phyloP scores from a whole-genome alignment of 192 early-diverging fungal species.

The Spinellus fusiger region DNA sequence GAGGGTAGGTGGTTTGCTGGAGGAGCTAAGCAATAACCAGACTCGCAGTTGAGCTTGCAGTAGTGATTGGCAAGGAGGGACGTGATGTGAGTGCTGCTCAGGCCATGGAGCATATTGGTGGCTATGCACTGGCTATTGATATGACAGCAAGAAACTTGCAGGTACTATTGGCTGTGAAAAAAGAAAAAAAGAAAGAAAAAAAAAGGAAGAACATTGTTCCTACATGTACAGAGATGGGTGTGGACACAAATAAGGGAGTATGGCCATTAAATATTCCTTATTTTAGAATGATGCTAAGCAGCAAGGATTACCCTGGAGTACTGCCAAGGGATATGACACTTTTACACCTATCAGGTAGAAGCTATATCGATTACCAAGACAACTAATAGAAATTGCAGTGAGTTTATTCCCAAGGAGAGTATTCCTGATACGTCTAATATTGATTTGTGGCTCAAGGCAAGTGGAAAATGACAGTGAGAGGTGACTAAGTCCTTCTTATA shows the following conservation, averaged over 20 bases:
- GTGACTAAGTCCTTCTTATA: slow-evolving; percentile 5
- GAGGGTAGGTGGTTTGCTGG: slow-evolving; percentile 34
- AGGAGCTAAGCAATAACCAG: not conserved
- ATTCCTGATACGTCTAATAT: slow-evolving; percentile 69
- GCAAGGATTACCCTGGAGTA: slow-evolving; percentile 77
- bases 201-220: too few species aligned
- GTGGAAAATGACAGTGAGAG: slow-evolving; percentile 8
- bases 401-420: slow-evolving; percentile 62
- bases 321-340: slow-evolving; percentile 89
- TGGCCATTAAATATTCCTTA: slow-evolving; percentile 2
- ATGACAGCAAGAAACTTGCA: slow-evolving; percentile 85
- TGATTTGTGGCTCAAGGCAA: slow-evolving; percentile 64
- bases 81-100: not conserved
- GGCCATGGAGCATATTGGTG: slow-evolving; percentile 2
- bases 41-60: not conserved
- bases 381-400: slow-evolving; percentile 27
- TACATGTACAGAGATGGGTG: too few species aligned
- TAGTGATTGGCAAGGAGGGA: not conserved
- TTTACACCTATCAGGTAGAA: slow-evolving; percentile 76
- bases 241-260: too few species aligned
- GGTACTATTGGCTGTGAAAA: slow-evolving; percentile 4
- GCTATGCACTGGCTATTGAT: slow-evolving; percentile 82
- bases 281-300: slow-evolving; percentile 68
- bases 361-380: not conserved
- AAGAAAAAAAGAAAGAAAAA: too few species aligned